Evolutionary conservation across 805 yeast genomes (phyloP).

Genomic region (Yarrowia sp.): DNA sequence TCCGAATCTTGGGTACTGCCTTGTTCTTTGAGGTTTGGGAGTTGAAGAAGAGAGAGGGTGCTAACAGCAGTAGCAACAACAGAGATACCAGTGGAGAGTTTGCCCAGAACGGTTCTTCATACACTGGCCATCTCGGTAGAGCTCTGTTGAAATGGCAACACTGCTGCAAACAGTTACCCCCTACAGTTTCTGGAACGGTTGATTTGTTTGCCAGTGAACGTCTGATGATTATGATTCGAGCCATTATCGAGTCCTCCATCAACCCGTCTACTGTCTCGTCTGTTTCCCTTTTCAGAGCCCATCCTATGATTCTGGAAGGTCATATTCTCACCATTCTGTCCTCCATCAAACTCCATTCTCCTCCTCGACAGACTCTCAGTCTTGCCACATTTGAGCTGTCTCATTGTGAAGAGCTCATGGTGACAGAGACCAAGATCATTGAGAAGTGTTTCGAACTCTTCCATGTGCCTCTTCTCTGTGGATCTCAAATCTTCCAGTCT

Average conservation of each 20-base stretch:
- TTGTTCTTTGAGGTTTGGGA: conserved; percentile 44
- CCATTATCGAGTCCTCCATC: conserved; percentile 33
- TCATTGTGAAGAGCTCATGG: conserved; percentile 37
- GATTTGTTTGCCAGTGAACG: conserved; percentile 33
- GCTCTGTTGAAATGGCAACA: conserved; percentile 36
- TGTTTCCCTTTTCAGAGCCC: conserved; percentile 39
- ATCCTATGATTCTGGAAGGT: conserved; percentile 43
- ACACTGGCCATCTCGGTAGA: conserved; percentile 15
- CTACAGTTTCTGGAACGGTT: conserved; percentile 27
- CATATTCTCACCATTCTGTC: conserved; percentile 41
- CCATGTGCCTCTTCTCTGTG: conserved; percentile 45
- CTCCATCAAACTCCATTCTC: conserved; percentile 31
- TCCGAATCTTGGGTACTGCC: conserved; percentile 46
- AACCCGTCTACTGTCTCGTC: conserved; percentile 27
- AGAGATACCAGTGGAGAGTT: background rate
- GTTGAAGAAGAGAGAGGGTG: conserved; percentile 12
- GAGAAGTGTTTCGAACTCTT: conserved; percentile 45
- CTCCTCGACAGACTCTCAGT: conserved; percentile 29
- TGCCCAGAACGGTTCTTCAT: background rate
- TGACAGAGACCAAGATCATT: conserved; percentile 42
- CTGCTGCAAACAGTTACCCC: conserved; percentile 28
- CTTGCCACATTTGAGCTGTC: conserved; percentile 25
- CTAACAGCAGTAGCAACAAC: background rate
- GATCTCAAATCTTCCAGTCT: conserved; percentile 44
- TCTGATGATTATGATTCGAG: conserved; percentile 34